These are phyloP conservation scores for Massarina eburnea DNA, from an alignment of 2,329 filamentous ascomycete species.

Conservation along the genomic window DNA sequence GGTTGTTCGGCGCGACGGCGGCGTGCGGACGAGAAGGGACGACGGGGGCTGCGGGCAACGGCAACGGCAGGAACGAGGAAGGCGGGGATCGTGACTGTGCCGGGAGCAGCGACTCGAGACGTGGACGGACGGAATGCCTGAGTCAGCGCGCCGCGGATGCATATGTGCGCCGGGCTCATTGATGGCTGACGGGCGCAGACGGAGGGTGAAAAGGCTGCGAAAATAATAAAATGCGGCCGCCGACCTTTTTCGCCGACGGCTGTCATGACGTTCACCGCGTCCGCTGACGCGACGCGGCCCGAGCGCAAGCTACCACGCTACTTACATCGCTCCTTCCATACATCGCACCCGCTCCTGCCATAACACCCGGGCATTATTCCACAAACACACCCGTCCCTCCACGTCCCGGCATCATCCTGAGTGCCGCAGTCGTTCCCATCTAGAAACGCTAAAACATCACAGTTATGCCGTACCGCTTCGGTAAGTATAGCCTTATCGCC, in stretches of 20 bases:
- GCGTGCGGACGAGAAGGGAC: constrained; percentile 26
- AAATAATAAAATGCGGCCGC: constrained; percentile 9
- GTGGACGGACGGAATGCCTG: constrained; percentile 37
- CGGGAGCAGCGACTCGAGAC: constrained; percentile 19
- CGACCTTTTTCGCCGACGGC: constrained; percentile 21
- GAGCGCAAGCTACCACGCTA: constrained; percentile 5
- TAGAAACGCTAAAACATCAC: not conserved
- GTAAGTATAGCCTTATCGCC: constrained; percentile 7
- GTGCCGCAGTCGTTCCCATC: no score
- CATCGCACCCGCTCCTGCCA: no score
- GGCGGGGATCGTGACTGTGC: constrained; percentile 24
- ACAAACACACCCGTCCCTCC: no score
- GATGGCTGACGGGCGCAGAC: constrained; percentile 12
- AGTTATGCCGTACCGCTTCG: constrained; percentile 20
- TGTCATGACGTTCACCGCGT: constrained; percentile 20
- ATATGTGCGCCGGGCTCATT: constrained; percentile 43
- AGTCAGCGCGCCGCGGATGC: constrained; percentile 39
- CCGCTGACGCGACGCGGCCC: constrained; percentile 6
- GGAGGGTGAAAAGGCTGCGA: constrained; percentile 12
- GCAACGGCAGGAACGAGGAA: constrained; percentile 41
- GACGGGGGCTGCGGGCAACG: constrained; percentile 19
- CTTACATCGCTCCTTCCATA: not conserved
- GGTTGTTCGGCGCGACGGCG: constrained; percentile 11
- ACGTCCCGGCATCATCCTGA: not conserved
- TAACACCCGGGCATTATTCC: no score